Percentiles rank a stretch among this genome's conserved stretches.
phyloP scores from a whole-genome alignment of 768 basidiomycete genomes.

The Leccinum truebloodii region DNA sequence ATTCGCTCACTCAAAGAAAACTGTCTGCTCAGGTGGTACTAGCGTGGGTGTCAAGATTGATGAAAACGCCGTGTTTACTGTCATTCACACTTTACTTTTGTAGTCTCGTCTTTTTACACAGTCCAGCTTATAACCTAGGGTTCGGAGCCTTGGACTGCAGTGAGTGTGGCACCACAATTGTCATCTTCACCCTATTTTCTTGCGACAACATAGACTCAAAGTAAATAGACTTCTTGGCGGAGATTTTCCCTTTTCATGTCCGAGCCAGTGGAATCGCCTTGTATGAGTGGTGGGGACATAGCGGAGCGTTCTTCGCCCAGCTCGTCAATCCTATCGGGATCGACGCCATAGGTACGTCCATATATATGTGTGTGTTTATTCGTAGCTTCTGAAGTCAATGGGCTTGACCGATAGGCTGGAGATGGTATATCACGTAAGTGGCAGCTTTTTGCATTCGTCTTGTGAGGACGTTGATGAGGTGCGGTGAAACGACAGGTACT shows the following conservation, averaged over 20 bases:
- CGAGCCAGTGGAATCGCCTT: not conserved
- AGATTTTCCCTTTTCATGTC: not conserved
- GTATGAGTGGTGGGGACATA: not conserved
- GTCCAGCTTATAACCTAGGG: not conserved
- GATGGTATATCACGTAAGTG: not conserved
- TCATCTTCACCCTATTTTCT: not conserved
- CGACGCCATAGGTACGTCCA: not conserved
- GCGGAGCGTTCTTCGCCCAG: not conserved
- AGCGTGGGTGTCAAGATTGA: not conserved
- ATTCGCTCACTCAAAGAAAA: not conserved
- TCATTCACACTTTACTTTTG: not conserved
- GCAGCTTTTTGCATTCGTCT: not conserved
- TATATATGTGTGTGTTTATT: not conserved
- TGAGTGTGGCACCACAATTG: not conserved
- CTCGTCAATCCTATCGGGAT: not conserved
- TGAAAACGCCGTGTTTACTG: not conserved
- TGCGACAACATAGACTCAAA: not conserved
- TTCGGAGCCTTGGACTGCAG: not conserved
- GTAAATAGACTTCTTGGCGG: not conserved
- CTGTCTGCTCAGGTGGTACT: not conserved
- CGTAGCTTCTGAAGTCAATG: not conserved
- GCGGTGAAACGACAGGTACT: not conserved
- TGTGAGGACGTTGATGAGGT: not conserved
- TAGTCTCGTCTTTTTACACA: not conserved
- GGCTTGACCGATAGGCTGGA: not conserved